These are phyloP conservation scores for Clathrospora elynae DNA, from an alignment of 2,329 filamentous ascomycete species.

Conservation along the genomic window DNA sequence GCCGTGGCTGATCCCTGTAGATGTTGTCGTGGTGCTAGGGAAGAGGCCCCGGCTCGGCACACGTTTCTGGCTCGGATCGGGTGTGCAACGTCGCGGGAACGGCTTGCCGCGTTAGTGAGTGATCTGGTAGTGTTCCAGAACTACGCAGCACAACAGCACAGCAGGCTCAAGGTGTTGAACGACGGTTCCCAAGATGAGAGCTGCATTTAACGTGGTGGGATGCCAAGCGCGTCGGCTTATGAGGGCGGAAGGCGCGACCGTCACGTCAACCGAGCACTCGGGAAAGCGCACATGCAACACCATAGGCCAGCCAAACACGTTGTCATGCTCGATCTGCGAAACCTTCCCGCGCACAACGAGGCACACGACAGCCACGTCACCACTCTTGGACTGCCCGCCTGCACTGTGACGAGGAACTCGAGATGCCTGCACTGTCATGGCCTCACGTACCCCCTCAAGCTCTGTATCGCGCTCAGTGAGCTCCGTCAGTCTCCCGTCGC, in stretches of 20 bases:
- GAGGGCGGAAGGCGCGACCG: slow-evolving; percentile 22
- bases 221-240: slow-evolving; percentile 22
- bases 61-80: too few relatives aligned
- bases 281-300: slow-evolving; percentile 10
- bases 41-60: too few relatives aligned
- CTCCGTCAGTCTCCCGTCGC: slow-evolving; percentile 31
- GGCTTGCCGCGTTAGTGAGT: too few relatives aligned
- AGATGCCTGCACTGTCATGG: slow-evolving; percentile 34
- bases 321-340: slow-evolving; percentile 3
- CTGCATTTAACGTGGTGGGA: slow-evolving; percentile 3
- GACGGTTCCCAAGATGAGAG: too few relatives aligned
- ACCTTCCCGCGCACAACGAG: slow-evolving; percentile 6
- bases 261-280: slow-evolving; percentile 18
- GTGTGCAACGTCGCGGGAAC: too few relatives aligned
- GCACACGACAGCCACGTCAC: slow-evolving; percentile 17
- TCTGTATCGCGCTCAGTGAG: slow-evolving; percentile 38
- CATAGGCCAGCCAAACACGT: slow-evolving; percentile 13
- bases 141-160: too few relatives aligned
- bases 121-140: too few relatives aligned
- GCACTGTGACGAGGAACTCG: slow-evolving; percentile 9
- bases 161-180: too few relatives aligned
- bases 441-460: slow-evolving; percentile 30
- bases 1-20: too few relatives aligned
- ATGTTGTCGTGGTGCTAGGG: too few relatives aligned
- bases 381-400: slow-evolving; percentile 1